phyloP scores from a whole-genome alignment of 2,329 filamentous ascomycete genomes.

The Fusarium irregulare region DNA sequence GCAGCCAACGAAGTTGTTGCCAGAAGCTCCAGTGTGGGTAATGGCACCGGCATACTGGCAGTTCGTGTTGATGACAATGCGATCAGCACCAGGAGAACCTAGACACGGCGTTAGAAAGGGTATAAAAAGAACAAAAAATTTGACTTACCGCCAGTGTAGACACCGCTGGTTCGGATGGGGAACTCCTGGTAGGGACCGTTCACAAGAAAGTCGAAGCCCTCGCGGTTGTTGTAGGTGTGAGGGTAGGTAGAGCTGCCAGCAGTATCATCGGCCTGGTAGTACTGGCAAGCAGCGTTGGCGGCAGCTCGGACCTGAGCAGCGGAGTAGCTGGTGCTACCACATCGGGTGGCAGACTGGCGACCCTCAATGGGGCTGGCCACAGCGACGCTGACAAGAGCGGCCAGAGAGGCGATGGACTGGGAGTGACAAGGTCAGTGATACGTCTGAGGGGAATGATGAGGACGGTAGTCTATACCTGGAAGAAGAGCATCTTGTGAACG shows the following conservation, averaged over 20 bases:
- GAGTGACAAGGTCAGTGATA: neutral
- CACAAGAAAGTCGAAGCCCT: slow-evolving; percentile 52
- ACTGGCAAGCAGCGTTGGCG: slow-evolving; percentile 43
- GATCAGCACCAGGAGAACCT: slow-evolving; percentile 73
- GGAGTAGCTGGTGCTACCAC: slow-evolving; percentile 48
- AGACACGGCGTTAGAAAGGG: too few relatives aligned
- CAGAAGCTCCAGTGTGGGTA: slow-evolving; percentile 76
- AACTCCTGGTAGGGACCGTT: slow-evolving; percentile 55
- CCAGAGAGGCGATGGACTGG: slow-evolving; percentile 43
- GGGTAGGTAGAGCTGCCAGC: slow-evolving; percentile 51
- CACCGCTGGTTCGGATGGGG: slow-evolving; percentile 49
- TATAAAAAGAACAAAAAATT: too few relatives aligned
- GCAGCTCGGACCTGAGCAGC: slow-evolving; percentile 46
- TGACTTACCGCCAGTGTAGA: slow-evolving; percentile 54
- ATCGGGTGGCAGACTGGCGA: slow-evolving; percentile 44
- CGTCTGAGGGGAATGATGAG: too few relatives aligned
- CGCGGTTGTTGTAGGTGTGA: slow-evolving; percentile 55
- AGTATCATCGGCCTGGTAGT: slow-evolving; percentile 37
- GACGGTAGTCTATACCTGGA: slow-evolving; percentile 15
- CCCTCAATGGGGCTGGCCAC: slow-evolving; percentile 45
- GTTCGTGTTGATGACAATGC: slow-evolving; percentile 70
- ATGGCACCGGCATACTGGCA: slow-evolving; percentile 72
- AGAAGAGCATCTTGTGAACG: slow-evolving; percentile 38
- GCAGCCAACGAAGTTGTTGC: slow-evolving; percentile 76
- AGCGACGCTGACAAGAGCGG: slow-evolving; percentile 46